Conservation (phyloP, 306 rosid species). For the Cicer yamashitae region DNA sequence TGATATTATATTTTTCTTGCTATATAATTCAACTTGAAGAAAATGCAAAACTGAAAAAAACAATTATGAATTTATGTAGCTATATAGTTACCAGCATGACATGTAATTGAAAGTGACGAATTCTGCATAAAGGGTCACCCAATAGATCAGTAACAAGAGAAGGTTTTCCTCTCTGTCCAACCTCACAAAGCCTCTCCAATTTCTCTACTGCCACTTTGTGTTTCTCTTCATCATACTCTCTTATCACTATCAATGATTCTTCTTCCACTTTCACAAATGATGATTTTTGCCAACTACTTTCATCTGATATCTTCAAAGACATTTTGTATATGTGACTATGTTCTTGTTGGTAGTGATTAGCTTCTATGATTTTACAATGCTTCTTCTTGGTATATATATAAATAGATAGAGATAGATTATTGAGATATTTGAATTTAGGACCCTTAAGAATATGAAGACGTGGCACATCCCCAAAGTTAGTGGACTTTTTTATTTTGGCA, state of each 20-base stretch:
- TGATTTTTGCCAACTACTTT: conserved; percentile 47
- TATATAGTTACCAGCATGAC: conserved; percentile 74
- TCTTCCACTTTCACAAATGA: conserved; percentile 25
- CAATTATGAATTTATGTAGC: not conserved
- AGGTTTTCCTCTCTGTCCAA: conserved; percentile 70
- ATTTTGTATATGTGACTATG: conserved; percentile 28
- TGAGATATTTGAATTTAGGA: conserved; percentile 33
- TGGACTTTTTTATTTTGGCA: conserved; percentile 47
- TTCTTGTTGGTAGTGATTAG: conserved; percentile 41
- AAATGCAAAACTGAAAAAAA: not conserved
- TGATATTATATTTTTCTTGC: not conserved
- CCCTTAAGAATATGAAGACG: conserved; percentile 47
- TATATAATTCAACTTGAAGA: conserved; percentile 14
- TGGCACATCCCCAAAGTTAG: conserved; percentile 60
- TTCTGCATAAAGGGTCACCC: conserved; percentile 90
- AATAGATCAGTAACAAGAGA: conserved; percentile 84
- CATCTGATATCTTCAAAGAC: conserved; percentile 72
- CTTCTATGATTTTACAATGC: conserved; percentile 41
- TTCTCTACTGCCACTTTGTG: conserved; percentile 75
- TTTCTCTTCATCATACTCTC: conserved; percentile 70
- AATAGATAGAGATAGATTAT: not conserved
- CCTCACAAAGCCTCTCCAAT: conserved; percentile 78
- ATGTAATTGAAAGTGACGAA: conserved; percentile 76
- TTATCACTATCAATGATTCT: conserved; percentile 50
- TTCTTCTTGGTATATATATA: conserved; percentile 35